Base-by-base conservation (phyloP, 164 flowering plant species). In the Saururus chinensis region DNA sequence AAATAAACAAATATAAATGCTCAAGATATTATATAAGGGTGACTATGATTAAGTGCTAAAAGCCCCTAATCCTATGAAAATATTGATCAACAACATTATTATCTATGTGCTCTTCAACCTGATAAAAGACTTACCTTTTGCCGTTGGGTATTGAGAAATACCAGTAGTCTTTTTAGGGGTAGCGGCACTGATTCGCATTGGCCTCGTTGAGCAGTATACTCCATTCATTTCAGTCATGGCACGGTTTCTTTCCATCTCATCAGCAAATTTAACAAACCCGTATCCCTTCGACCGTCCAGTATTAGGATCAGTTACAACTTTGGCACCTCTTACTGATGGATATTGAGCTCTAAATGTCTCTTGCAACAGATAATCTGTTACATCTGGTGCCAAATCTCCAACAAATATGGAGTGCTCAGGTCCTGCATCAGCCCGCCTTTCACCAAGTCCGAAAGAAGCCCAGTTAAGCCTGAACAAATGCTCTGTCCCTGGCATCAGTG, bases 161-260 rank as follows among this genome's bases (percentile, higher is more conserved):
- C 73, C 83, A 60, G 84, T 69, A 26, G 85, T 64, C 80, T 93
- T 93, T 75, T 85, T 93, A 8, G 97, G 95, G 8, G 99, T 90
- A 59, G 99, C 99, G 26, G 89, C 92, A 81, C 97, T 93, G 52
- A 93, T 93, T 35, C 97, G 88, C 97, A 93, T 93, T 20, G 92
- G 91, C 74, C 97, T 85, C 45, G 91, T 84, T 45, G 96, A 93
- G 72, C 96, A 90, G 72, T 83, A 90, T 16, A 85, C 78, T 12
- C 97, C 97, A 77, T 93, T 93, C 99, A 93, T 90, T 71, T 90
- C 97, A 14, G 80, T 68, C 99, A 93, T 90, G 16, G 99, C 92
- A 53, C 93, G 85, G 58, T 93, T 90, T 63, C 96, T 82, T 73
- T 93, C 99, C 51, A 30, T 77, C 77, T 93, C 99, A 73, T 93